Base-by-base conservation (phyloP, 75 land plant genomes). In the Gnetum montanum region DNA sequence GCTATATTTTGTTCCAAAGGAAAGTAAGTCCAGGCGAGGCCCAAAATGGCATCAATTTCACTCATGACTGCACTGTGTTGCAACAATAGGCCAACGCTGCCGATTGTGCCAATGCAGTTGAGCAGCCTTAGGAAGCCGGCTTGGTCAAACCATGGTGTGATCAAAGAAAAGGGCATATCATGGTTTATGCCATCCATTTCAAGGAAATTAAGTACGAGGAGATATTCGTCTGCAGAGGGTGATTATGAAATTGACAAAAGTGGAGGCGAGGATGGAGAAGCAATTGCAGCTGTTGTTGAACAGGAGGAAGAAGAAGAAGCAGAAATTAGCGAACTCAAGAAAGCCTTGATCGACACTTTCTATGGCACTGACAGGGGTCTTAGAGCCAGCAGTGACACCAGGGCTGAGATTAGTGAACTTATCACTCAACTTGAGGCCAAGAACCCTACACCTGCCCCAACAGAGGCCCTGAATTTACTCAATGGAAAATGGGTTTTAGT, bases 401-500 rank as follows among this genome's bases (percentile, higher is more conserved):
- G 98, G 37, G 98, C 87, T 10, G 96, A 93, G 76, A 68, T 93
- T 59, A 73, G 79, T 1, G 98, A 93, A 78, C 73, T 93, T 46
- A 85, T 93, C 54, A 79, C 86, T 11, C 96, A 89, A 75, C 65
- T 93, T 22, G 98, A 93, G 71, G 86, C 90, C 15, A 76, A 66
- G 60, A 93, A 93, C 28, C 98, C 98, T 5, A 93, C 86, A 8
- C 90, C 98, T 10, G 96, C 84, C 6, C 98, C 98, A 2, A 93
- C 84, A 27, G 96, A 93, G 47, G 87, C 98, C 0, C 59, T 83
- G 33, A 37, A 58, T 30, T 76, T 89, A 28, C 89, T 93, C 49
- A 75, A 93, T 57, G 98, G 96, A 28, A 93, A 89, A 67, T 93
- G 98, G 98, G 82, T 93, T 47, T 65, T 93, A 1, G 87, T 76